phyloP scores from a whole-genome alignment of 2,329 filamentous ascomycete genomes.

The Aspergillus sp. region DNA sequence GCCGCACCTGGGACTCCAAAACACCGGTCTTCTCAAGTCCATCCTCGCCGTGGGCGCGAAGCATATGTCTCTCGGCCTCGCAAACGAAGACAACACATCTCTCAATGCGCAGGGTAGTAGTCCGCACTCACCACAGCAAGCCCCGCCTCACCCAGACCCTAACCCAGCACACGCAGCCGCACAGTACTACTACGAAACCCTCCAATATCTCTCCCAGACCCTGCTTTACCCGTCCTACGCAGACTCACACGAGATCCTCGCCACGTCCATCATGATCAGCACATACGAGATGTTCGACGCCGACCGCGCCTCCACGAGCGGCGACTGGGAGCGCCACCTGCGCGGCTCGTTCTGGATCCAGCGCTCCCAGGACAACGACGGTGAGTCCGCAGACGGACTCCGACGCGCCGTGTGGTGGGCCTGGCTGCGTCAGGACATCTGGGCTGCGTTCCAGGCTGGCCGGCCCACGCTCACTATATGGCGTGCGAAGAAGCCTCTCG shows the following conservation, averaged over 20 bases:
- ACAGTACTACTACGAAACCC: conserved; percentile 62
- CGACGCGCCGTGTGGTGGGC: conserved; percentile 63
- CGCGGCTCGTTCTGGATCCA: conserved; percentile 67
- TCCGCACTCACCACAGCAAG: not conserved
- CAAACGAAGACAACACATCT: not conserved
- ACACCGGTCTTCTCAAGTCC: conserved; percentile 12
- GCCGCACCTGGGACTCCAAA: conserved; percentile 7
- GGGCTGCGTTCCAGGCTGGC: conserved; percentile 61
- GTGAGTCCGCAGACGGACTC: conserved; percentile 54
- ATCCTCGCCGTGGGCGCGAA: conserved; percentile 9
- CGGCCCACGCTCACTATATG: conserved; percentile 58
- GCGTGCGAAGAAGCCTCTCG: conserved; percentile 50
- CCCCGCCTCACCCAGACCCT: not conserved
- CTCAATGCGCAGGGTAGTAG: not conserved
- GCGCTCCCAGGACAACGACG: conserved; percentile 59
- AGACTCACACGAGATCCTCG: conserved; percentile 48
- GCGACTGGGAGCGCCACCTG: conserved; percentile 61
- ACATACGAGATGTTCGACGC: conserved; percentile 43
- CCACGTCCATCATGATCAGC: conserved; percentile 1
- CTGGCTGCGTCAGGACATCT: conserved; percentile 64
- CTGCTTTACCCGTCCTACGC: conserved; percentile 59
- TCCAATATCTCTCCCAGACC: conserved; percentile 61
- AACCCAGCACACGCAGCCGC: conserved; percentile 14
- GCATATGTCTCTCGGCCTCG: conserved; percentile 10
- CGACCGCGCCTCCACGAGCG: conserved; percentile 31